These are phyloP conservation scores for Hymenoscyphus fructigenus DNA, from an alignment of 2,329 filamentous ascomycete species.

Conservation along the genomic window DNA sequence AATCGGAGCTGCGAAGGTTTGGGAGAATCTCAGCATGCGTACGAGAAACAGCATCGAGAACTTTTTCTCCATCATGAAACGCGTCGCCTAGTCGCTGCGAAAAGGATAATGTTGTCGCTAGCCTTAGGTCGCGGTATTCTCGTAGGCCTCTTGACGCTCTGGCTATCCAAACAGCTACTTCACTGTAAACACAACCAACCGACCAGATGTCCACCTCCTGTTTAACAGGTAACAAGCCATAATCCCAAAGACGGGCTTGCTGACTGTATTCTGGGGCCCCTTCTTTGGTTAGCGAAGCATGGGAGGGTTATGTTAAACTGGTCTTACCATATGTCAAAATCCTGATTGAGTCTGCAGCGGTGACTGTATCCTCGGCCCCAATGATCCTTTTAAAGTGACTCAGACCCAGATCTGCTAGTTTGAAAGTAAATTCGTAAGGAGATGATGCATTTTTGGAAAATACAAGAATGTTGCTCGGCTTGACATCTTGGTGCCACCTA, in stretches of 20 bases:
- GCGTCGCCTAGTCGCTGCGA: neutral
- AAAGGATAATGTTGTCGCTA: neutral
- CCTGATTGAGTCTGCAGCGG: neutral
- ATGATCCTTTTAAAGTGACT: constrained; percentile 14
- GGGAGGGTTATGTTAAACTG: too few species aligned
- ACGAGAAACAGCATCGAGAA: neutral
- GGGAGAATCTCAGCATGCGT: too few species aligned
- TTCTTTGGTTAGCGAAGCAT: constrained; percentile 12
- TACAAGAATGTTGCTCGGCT: constrained; percentile 35
- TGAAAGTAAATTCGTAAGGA: constrained; percentile 26
- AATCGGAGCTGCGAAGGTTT: too few species aligned
- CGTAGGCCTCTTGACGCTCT: constrained; percentile 14
- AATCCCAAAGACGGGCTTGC: neutral
- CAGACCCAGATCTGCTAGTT: constrained; percentile 32
- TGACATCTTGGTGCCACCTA: constrained; percentile 37
- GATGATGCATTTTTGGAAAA: constrained; percentile 12
- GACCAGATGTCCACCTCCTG: constrained; percentile 33
- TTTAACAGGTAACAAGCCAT: neutral
- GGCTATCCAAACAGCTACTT: constrained; percentile 25
- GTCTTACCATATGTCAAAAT: too few species aligned
- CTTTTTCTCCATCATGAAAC: neutral
- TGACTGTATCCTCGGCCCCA: neutral
- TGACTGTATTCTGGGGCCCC: constrained; percentile 35
- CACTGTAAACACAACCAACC: constrained; percentile 32
- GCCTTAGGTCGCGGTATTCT: neutral